Base-by-base conservation (phyloP, 2,329 filamentous ascomycete species). In the Septoria petroselini region DNA sequence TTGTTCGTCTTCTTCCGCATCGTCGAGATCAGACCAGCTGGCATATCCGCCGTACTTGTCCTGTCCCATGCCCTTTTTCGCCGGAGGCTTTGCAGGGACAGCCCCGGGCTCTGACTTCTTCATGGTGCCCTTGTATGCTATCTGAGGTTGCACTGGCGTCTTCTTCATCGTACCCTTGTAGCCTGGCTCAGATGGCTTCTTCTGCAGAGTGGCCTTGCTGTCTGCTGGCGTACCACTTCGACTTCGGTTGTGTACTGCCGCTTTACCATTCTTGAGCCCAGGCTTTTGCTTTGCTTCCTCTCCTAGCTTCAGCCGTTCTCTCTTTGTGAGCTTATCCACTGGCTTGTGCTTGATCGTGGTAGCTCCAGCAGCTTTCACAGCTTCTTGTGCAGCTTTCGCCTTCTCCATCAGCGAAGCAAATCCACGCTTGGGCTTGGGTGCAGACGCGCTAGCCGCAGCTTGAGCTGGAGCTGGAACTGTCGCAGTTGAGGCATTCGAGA, bases 291-390 rank as follows among this genome's bases (percentile, higher is more conserved):
- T 68, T 39, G 77, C 76, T 21, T 71, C 69, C 38, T 61, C 58
- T 29, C 55, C 49, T 29, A 61, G 30, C 21, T 59, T 59, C 39
- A 58, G 71, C 21, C 79, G 76, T 53, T 82, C 77, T 53, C 82
- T 85, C 53, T 71, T 74, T 5, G 77, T 70, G n/a, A 77, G 69
- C 62, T 82, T 85, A 59, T 86, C 85, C 1, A 83, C 78, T 15
- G 83, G 76, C 65, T 88, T 88, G 68, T 89, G 85, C 64, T 88
- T 85, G 58, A 89, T 87, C 59, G 81, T 82, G 48, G 84, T 85
- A 18, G 85, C 76, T 47, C 68, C 58, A 78, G 78, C n/a, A 74
- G 78, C 72, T 81, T 78, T 33, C 71, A 73, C 31, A 73, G 71
- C 71, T 55, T 72, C 74, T 61, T 86, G 81, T 9, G 81, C 83